Base-by-base conservation (phyloP, 2,329 filamentous ascomycete species). In the Diaporthe australafricana region DNA sequence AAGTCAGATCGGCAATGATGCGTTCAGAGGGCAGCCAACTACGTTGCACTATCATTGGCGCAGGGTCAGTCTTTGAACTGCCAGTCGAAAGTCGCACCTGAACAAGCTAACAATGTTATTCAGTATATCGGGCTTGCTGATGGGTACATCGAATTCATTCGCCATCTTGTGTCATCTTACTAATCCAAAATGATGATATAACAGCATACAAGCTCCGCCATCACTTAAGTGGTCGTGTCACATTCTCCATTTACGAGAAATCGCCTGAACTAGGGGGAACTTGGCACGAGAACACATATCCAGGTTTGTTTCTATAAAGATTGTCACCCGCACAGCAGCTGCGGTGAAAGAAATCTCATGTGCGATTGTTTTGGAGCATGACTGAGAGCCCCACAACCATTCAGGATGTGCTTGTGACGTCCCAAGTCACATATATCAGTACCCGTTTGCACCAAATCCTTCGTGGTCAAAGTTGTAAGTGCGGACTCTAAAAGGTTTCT, bases 351-450 rank as follows among this genome's bases (percentile, higher is more conserved):
- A 11, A 40, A 8, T 8, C 11, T 16, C 38, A 40, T 14, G 38
- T 14, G 6, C 14, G 5, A 11, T 11, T 16, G 14, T 16, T 48
- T 22, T 47, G 12, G 42, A 47, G 5, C 42, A 20, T 47, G 20
- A 9, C 45, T 48, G 20, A 48, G 45, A 22, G 45, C 22, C 6
- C 8, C 22, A n/a, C n/a, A n/a, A n/a, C n/a, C n/a, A n/a, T 40
- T 16, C 35, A 79, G 77, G 77, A 27, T 83, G 82, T 73, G 82
- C 81, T 17, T 84, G 82, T 71, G 84, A 86, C 66, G 80, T 86
- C 17, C 83, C 83, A 1, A 78, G 82, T 8, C 83, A 84, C 74
- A 82, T 81, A 70, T 85, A 85, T 74, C 82, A 82, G 14, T 84
- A 79, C 76, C 80, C 80, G 1, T 85, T 84, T 68, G 81, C 83